Base-by-base conservation (phyloP, 1,139 yeast species). In the Kluyveromyces marxianus region DNA sequence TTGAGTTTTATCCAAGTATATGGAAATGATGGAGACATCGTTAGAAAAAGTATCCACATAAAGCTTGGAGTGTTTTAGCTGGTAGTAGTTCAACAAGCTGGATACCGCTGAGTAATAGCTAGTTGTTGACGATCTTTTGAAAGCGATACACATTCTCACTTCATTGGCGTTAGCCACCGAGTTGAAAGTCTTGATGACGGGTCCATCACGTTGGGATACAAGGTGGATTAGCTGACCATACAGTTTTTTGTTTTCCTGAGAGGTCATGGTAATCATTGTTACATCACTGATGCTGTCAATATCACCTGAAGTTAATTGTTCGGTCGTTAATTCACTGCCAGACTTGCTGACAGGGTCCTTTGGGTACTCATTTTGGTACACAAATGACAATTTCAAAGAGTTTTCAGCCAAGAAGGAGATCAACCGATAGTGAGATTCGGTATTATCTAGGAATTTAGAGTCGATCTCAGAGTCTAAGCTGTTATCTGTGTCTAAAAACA, bases 21-120 rank as follows among this genome's bases (percentile, higher is more conserved):
- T 77, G 39, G 97, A 89, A 57, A 89, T 81, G 48, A 90, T 77
- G 33, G 96, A 83, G 49, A 83, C 77, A 46, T 96, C 96, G 63
- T 90, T 88, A 53, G 92, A 75, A 37, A 92, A 92, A 63, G 90
- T 95, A 67, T 92, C 98, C 49, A 92, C 92, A 64, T 89, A 92
- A 69, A 89, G 89, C 66, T 97, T 79, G 37, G 95, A 82, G 47
- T 92, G 82, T 46, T 80, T 78, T 59, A 92, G 76, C 53, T 89
- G 87, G 69, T 92, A 92, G 72, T 89, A 92, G 64, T 84, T 86
- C 58, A 92, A 92, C 65, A 92, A 75, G 56, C 90, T 88, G 45
- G 90, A 77, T 55, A 92, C 75, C 24, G 97, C 96, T 37, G 95
- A 81, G 66, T 83, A 88, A 70, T 86, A 92, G 53, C 92, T 83